Evolutionary conservation across 495 filamentous ascomycete species (phyloP), one percentile per base, ranked within the genome.

Genomic region (Aspergillus leporis): DNA sequence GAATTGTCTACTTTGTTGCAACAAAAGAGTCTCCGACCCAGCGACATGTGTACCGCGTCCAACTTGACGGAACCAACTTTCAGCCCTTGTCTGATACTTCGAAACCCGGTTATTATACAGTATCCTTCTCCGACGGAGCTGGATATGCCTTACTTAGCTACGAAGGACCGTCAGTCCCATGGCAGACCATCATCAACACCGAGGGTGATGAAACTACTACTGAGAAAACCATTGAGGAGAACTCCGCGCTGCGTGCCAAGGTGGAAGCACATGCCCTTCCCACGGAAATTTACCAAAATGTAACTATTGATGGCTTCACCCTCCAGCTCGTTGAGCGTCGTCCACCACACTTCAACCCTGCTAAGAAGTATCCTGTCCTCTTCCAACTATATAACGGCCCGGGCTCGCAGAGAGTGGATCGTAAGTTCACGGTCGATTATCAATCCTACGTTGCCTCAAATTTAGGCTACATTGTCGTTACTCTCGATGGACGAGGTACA

Each of bases 361-460:
- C 83, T 56, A 92, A 89, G 70, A 85, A 87, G 64, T 98, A 98
- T 62, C 95, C 94, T 0, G 92, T 98, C 9, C 83, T 98, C 1
- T 98, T 98, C 78, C 86, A 90, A 61, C 84, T 97, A 49, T 98
- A 98, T 70, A 89, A 88, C 32, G 94, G 94, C 5, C 94, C 94
- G 0, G 90, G 89, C 21, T 96, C 91, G 19, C 94, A 98, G 69
- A 82, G 79, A 0, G 94, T 98, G 1, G 76, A 87, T 60, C 93
- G 93, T 72, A 83, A 74, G 51, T 98, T 97, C 72, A 73, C 66
- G 2, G 86, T 98, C 47, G 91, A 97, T 67, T 98, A 93, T 69
- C 92, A 98, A 70, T 83, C 91, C 0, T 98, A 94, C 69, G 73
- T 97, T 47, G 91, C 94, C 31, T 90, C 90, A 4, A 85, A 75